Percentiles rank a stretch among this genome's conserved stretches.
Evolutionary conservation across 441 rosid genomes (phyloP).

Genomic region (Syzygium syzygioides): DNA sequence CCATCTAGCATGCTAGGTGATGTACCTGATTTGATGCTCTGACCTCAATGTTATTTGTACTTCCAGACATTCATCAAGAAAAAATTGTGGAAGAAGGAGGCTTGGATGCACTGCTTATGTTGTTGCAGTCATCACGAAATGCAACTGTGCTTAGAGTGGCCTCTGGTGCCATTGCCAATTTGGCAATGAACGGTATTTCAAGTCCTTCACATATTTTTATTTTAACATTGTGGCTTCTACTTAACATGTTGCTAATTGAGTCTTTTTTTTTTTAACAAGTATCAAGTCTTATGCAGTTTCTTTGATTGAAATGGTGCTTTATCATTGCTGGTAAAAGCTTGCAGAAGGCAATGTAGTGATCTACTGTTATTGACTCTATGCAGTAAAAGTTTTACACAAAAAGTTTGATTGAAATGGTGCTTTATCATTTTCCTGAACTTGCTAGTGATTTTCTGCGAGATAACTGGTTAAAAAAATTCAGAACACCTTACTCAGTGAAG

Average conservation of each 20-base stretch:
- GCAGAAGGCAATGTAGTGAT: not conserved
- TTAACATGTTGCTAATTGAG: not conserved
- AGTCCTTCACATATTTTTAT: not conserved
- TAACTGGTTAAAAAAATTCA: not conserved
- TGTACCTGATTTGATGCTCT: not conserved
- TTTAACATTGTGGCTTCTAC: not conserved
- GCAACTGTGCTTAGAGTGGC: constrained; percentile 85
- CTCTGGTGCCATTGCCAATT: constrained; percentile 90
- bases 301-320: not conserved
- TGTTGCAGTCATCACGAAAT: constrained; percentile 62
- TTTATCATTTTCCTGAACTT: not conserved
- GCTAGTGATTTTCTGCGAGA: not conserved
- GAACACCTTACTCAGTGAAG: not conserved
- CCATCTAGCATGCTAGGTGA: not conserved
- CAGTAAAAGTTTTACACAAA: not conserved
- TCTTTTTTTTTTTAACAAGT: not conserved
- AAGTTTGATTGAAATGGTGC: too few species aligned
- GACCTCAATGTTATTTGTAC: constrained; percentile 8
- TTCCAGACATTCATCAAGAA: constrained; percentile 71
- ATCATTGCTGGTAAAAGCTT: not conserved
- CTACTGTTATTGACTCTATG: not conserved
- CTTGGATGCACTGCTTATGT: constrained; percentile 70
- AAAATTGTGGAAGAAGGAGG: constrained; percentile 93
- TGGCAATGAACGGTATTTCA: constrained; percentile 85
- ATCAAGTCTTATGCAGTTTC: not conserved